Conservation (phyloP, 2,329 filamentous ascomycete genomes). For the Fusarium lyarnte region DNA sequence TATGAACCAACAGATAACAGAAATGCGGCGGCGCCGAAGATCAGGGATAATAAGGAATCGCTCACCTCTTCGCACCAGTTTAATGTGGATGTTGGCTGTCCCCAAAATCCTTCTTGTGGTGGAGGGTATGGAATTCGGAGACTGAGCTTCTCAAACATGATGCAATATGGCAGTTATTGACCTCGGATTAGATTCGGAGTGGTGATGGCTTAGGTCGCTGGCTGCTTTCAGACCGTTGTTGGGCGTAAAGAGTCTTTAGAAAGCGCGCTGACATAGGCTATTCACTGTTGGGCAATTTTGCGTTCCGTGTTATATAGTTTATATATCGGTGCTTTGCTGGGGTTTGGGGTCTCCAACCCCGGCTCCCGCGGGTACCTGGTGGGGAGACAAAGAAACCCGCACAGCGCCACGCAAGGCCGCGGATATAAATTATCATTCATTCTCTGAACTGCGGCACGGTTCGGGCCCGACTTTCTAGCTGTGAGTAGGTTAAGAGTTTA, state of each 20-base stretch:
- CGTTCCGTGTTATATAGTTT: too few relatives aligned
- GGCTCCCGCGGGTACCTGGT: neutral
- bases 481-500: too few relatives aligned
- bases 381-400: accelerated
- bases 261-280: accelerated
- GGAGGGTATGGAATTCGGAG: neutral
- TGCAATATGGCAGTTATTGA: accelerated
- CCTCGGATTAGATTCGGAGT: neutral
- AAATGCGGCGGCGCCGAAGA: too few relatives aligned
- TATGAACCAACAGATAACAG: neutral
- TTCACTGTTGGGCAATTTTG: accelerated
- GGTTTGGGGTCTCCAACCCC: neutral
- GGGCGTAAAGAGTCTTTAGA: accelerated
- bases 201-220: too few relatives aligned
- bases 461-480: neutral
- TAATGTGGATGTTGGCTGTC: neutral
- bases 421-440: neutral
- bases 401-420: accelerated
- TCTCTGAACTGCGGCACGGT: accelerated
- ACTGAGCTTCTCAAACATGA: neutral
- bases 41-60: too few relatives aligned
- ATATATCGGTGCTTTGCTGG: too few relatives aligned
- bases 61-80: neutral
- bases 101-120: neutral
- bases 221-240: too few relatives aligned